A percentile compares a stretch with the other conserved stretches of the same genome.
Conservation (phyloP, 1,139 yeast genomes). For the Arxiozyma bovina region DNA sequence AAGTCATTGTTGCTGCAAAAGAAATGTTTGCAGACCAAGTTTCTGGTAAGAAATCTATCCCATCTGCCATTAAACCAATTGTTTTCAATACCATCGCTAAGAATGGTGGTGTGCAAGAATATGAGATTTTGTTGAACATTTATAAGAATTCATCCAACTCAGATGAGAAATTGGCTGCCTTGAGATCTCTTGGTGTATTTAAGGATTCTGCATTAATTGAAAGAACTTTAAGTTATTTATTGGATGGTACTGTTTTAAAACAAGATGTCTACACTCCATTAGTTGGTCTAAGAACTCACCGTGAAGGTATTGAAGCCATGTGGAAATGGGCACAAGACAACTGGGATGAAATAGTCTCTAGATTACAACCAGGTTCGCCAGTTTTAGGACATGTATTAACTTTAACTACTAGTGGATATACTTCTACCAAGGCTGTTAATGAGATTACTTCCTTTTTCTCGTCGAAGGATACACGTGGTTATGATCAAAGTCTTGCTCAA, state of each 20-base stretch:
- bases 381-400: slow-evolving; percentile 68
- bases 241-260: slow-evolving; percentile 62
- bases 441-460: slow-evolving; percentile 53
- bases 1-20: slow-evolving; percentile 45
- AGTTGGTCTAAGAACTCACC: slow-evolving; percentile 56
- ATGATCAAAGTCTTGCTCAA: slow-evolving; percentile 64
- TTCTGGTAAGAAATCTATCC: slow-evolving; percentile 61
- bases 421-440: slow-evolving; percentile 49
- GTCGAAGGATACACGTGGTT: slow-evolving; percentile 58
- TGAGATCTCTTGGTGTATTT: slow-evolving; percentile 67
- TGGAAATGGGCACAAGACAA: slow-evolving; percentile 72
- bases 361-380: slow-evolving; percentile 73
- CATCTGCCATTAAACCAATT: slow-evolving; percentile 70
- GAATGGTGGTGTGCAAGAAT: slow-evolving; percentile 54
- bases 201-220: slow-evolving; percentile 48
- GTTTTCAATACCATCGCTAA: slow-evolving; percentile 64
- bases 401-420: slow-evolving; percentile 54
- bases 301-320: slow-evolving; percentile 50
- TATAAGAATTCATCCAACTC: slow-evolving; percentile 57
- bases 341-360: slow-evolving; percentile 57
- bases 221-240: slow-evolving; percentile 51
- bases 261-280: slow-evolving; percentile 81
- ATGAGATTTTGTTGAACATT: slow-evolving; percentile 53
- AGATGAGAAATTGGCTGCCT: slow-evolving; percentile 71
- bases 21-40: slow-evolving; percentile 50